Percentiles rank a stretch among this genome's conserved stretches.
Conservation (phyloP, 1,139 yeast genomes). For the Sugiyamaella pinicola region DNA sequence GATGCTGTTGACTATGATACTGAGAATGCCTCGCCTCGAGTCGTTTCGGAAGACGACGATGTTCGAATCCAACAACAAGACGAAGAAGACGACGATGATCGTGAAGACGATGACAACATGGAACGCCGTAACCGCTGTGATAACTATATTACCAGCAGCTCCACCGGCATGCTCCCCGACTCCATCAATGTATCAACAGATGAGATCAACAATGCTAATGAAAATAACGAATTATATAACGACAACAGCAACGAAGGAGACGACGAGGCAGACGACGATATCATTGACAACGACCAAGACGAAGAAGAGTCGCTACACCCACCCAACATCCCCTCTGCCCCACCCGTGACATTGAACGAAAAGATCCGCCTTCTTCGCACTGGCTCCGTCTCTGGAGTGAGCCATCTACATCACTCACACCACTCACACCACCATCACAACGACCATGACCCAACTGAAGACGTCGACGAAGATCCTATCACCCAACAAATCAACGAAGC, state of each 20-base stretch:
- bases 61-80: neutral
- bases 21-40: slow-evolving; percentile 13
- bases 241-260: slow-evolving; percentile 12
- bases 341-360: slow-evolving; percentile 39
- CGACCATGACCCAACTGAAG: slow-evolving; percentile 3
- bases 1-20: slow-evolving; percentile 14
- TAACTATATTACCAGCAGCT: slow-evolving; percentile 2
- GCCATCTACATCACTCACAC: slow-evolving; percentile 11
- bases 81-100: slow-evolving; percentile 2
- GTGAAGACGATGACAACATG: slow-evolving; percentile 5
- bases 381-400: slow-evolving; percentile 32
- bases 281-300: slow-evolving; percentile 9
- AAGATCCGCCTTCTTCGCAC: slow-evolving; percentile 39
- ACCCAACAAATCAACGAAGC: neutral
- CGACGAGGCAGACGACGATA: slow-evolving; percentile 14
- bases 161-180: neutral
- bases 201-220: neutral
- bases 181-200: neutral
- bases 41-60: neutral
- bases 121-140: slow-evolving; percentile 1
- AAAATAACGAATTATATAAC: slow-evolving; percentile 5
- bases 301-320: slow-evolving; percentile 15
- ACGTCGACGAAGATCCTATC: neutral
- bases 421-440: slow-evolving; percentile 8
- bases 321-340: slow-evolving; percentile 37